Evolutionary conservation across 345 rosid genomes (phyloP).

Genomic region (Moringa oleifera): DNA sequence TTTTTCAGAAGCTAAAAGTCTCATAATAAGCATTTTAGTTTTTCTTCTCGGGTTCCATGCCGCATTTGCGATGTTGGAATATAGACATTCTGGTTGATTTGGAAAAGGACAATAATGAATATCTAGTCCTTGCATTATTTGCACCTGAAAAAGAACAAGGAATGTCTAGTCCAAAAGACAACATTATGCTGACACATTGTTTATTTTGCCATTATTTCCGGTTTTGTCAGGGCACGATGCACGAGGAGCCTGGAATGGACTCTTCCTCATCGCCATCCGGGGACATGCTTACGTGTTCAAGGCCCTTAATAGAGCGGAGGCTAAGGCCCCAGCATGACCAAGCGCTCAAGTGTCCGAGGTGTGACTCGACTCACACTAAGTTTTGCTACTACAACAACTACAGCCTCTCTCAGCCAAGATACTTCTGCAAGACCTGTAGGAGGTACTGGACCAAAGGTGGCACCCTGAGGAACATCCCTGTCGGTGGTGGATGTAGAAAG

Average conservation of each 20-base stretch:
- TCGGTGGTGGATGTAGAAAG: slow-evolving; percentile 95
- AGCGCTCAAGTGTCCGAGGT: slow-evolving; percentile 89
- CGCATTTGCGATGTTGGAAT: no score
- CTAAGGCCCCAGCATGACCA: slow-evolving; percentile 89
- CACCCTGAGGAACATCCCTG: slow-evolving; percentile 88
- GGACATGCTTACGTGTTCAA: slow-evolving; percentile 76
- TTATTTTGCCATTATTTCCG: no score
- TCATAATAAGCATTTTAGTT: no score
- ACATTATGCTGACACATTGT: slow-evolving; percentile 11
- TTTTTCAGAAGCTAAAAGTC: no score
- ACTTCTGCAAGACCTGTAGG: slow-evolving; percentile 96
- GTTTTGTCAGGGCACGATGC: slow-evolving; percentile 39
- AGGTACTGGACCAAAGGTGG: slow-evolving; percentile 99
- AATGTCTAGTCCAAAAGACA: background rate
- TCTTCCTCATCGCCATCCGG: slow-evolving; percentile 78
- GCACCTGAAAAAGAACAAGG: background rate
- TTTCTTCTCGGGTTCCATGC: no score
- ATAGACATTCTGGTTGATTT: slow-evolving; percentile 3
- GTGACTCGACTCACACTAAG: slow-evolving; percentile 90
- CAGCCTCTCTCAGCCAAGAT: slow-evolving; percentile 95
- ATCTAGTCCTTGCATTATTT: slow-evolving; percentile 2
- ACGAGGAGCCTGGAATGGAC: slow-evolving; percentile 54
- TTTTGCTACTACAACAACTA: slow-evolving; percentile 98
- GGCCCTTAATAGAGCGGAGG: slow-evolving; percentile 90
- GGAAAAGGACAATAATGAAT: slow-evolving; percentile 10